Conservation (phyloP, 2,329 filamentous ascomycete species). For the Cordyceps sp. region DNA sequence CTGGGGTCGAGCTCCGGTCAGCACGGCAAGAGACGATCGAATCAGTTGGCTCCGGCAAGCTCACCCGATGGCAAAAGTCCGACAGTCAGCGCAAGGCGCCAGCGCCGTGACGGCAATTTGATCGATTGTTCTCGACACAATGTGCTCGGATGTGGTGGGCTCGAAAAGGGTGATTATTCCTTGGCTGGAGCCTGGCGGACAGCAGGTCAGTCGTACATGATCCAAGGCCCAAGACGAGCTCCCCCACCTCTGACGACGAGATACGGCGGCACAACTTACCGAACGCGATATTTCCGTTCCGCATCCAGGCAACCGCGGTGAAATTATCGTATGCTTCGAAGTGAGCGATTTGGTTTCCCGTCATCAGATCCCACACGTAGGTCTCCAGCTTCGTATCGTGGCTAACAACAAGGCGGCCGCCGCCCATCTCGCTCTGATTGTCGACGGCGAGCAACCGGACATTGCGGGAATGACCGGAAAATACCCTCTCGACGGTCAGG, state of each 20-base stretch:
- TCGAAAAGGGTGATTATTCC: slow-evolving; percentile 93
- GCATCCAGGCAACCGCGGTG: slow-evolving; percentile 82
- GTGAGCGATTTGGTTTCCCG: slow-evolving; percentile 76
- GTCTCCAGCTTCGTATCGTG: slow-evolving; percentile 84
- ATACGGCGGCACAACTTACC: no score
- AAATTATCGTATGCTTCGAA: slow-evolving; percentile 85
- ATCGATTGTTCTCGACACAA: slow-evolving; percentile 73
- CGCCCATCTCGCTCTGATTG: slow-evolving; percentile 74
- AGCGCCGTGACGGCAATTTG: slow-evolving; percentile 92
- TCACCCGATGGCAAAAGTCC: slow-evolving; percentile 92
- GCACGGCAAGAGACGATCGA: background rate
- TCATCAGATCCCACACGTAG: slow-evolving; percentile 93
- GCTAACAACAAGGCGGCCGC: slow-evolving; percentile 75
- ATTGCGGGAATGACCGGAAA: slow-evolving; percentile 69
- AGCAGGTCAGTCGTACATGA: no score
- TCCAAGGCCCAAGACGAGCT: no score
- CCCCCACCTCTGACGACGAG: no score
- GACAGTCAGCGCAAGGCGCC: slow-evolving; percentile 75
- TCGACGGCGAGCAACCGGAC: slow-evolving; percentile 76
- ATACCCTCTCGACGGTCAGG: slow-evolving; percentile 71
- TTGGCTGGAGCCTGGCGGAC: slow-evolving; percentile 87
- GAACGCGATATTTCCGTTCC: slow-evolving; percentile 91
- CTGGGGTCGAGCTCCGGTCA: slow-evolving; percentile 26
- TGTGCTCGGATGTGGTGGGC: slow-evolving; percentile 79
- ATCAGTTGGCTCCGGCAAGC: slow-evolving; percentile 6